Base-by-base conservation (phyloP, 768 basidiomycete genomes). In the Butyriboletus loyo region DNA sequence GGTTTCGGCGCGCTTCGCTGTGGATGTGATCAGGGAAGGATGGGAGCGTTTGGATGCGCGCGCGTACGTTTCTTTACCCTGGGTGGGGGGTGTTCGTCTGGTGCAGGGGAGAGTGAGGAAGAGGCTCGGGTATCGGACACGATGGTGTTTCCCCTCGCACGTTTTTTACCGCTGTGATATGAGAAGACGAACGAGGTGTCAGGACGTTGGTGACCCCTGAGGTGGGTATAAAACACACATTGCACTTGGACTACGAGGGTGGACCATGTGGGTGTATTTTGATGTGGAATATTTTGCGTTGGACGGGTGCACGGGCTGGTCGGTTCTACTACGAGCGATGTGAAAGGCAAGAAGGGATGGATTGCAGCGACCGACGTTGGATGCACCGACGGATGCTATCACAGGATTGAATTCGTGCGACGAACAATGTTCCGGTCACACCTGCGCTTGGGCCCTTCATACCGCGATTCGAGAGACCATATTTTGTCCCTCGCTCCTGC, bases 1-100 rank as follows among this genome's bases (percentile, higher is more conserved):
- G 3, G 87, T 92, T 64, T 90, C 88, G 17, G 85, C 88, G 39
- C 85, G 81, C 66, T 83, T 87, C 4, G 77, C 87, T 89, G 52
- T 46, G 47, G 25, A 28, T n/a, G 11, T 36, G 46, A 45, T 54
- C 10, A 53, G 42, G 5, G 30, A 15, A 27, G 22, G 10, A 39
- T 7, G 22, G 7, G 36, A 11, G n/a, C 4, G 32, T 27, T 28
- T 34, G 11, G 21, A 31, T 30, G 37, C 39, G 46, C 46, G 37
- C 40, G 69, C 78, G 58, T 62, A 80, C 81, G 68, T 74, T 80
- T 79, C 73, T 82, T 84, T 17, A 70, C 62, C 22, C 68, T 74
- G 32, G 72, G 68, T 17, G 63, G 38, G 31, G 36, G 49, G 11
- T 67, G 62, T 31, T 72, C 68, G 6, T 72, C 57, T 5, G 64